Evolutionary conservation across 192 early-diverging fungal genomes (phyloP), one percentile per base, ranked within the genome.

Genomic region (Glomus cerebriforme): DNA sequence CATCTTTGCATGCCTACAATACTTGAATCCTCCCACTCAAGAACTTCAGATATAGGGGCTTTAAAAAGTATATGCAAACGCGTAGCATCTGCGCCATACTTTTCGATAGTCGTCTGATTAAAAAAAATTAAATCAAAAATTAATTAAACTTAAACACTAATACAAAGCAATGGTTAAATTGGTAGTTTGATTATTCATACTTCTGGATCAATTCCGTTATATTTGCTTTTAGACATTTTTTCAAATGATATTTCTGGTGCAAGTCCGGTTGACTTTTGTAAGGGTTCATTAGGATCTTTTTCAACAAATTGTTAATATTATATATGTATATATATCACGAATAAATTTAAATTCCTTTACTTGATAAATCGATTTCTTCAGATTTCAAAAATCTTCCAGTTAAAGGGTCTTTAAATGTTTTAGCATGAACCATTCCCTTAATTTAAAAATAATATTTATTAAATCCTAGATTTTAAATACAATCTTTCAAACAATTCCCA

Each of bases 161-260:
- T n/a, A n/a, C n/a, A n/a, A n/a, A n/a, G n/a, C n/a, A n/a, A n/a
- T n/a, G n/a, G n/a, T n/a, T n/a, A n/a, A n/a, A n/a, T n/a, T 35
- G 19, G 8, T 31, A 12, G 82, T 7, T 47, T 75, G 22, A 15
- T 59, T 17, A 85, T 79, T 58, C 82, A 81, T 79, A 89, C 90
- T 58, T 85, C 82, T 3, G 97, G 97, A 78, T 97, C 92, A 6
- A 96, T 91, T 49, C 97, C 97, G 75, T 99, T 99, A 81, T 92
- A 92, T 85, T 99, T 99, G 59, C 94, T 95, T 83, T 97, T 99
- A 77, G 93, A 95, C 97, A 99, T 99, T 79, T 99, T 99, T 81
- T 99, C 97, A 79, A 87, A 95, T 34, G 91, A 86, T 29, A 90
- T 81, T 7, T 82, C 73, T 0, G 93, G 89, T 12, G 69, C 26